Evolutionary conservation across 768 basidiomycete species (phyloP), one percentile per base, ranked within the genome.

Genomic region (Tylopilus sp.): DNA sequence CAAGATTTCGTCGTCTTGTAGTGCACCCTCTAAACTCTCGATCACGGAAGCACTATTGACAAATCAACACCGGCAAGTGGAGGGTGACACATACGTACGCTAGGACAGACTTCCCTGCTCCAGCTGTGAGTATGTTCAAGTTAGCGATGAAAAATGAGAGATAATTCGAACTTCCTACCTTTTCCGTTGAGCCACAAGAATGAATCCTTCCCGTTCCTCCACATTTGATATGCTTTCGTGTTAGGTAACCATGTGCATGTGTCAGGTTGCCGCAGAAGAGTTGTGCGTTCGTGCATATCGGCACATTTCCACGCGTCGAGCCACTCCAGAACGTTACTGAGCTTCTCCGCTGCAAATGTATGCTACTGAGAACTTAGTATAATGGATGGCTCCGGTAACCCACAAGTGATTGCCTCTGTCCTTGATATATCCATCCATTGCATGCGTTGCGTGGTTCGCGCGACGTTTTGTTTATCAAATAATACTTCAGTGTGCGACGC

Each of bases 181-280:
- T 57, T 57, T 2, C 56, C 56, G 2, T 42, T 43, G 30, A 57
- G 28, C 53, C 53, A 57, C 31, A 57, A 19, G 24, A 57, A 55
- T 0, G 53, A 55, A 8, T 46, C 4, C 3, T 50, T 10, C 1
- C 21, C 22, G 9, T 36, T 16, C 26, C 21, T 36, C 53, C 56
- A 57, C 16, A 9, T 6, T 19, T 13, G 36, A 33, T 40, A 57
- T 6, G 40, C 26, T n/a, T 17, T 19, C 12, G 53, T 55, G 37
- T 25, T 3, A 12, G 28, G 48, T 2, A 55, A 12, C 56, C 56
- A 57, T n/a, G 24, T 31, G 22, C 56, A 55, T 6, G 56, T 57
- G 12, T 21, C 40, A 22, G 10, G 19, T 42, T 49, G 56, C 3
- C 53, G 56, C n/a, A 36, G 16, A 3, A 28, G 40, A 6, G 42